Percentiles rank a stretch among this genome's conserved stretches.
phyloP scores from a whole-genome alignment of 257 asterid species.

The Pogostemon cablin region DNA sequence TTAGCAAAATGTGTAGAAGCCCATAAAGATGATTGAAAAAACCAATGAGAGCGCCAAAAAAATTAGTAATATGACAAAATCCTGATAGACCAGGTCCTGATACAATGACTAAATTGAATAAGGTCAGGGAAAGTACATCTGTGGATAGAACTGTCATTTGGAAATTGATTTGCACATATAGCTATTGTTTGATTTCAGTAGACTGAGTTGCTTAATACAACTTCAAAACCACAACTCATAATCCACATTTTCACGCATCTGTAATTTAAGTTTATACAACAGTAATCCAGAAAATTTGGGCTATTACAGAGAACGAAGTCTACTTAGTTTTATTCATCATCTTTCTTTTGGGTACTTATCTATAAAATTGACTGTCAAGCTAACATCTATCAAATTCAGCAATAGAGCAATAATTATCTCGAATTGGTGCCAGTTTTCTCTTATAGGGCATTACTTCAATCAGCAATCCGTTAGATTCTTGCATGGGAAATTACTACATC shows the following conservation, averaged over 20 bases:
- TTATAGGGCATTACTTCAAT: not conserved
- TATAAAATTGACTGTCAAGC: not conserved
- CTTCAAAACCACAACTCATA: not conserved
- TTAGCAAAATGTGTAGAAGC: not conserved
- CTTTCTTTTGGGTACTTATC: not conserved
- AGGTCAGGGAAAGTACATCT: not conserved
- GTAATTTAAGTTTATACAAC: not conserved
- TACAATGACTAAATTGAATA: slow-evolving; percentile 6
- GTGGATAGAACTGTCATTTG: not conserved
- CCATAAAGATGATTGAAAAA: not conserved
- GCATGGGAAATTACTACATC: slow-evolving; percentile 24
- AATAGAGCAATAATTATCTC: not conserved
- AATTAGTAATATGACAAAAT: not conserved
- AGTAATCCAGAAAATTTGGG: not conserved
- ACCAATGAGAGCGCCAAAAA: not conserved
- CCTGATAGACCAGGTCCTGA: too few species aligned
- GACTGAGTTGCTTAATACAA: slow-evolving; percentile 1
- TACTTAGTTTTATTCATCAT: not conserved
- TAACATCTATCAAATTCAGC: not conserved
- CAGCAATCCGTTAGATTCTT: not conserved
- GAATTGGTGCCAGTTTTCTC: not conserved
- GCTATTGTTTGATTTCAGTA: not conserved
- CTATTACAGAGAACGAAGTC: not conserved
- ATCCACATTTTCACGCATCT: not conserved
- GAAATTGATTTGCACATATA: slow-evolving; percentile 5